Base-by-base conservation (phyloP, 2,329 filamentous ascomycete genomes). In the Claviceps lovelessii region DNA sequence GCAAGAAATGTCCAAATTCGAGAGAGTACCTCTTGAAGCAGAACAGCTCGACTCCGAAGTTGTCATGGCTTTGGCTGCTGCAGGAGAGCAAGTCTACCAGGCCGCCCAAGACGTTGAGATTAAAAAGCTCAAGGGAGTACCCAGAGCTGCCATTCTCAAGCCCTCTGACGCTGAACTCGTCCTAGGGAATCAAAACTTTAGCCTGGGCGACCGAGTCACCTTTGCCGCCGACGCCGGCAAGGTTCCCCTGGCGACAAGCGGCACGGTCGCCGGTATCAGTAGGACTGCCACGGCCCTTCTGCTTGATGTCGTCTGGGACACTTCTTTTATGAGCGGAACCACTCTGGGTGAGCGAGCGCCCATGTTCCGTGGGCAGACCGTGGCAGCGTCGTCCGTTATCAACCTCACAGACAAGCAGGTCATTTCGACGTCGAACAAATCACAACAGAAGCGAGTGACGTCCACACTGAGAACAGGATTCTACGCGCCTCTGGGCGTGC, bases 91-190 rank as follows among this genome's bases (percentile, higher is more conserved):
- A 53, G 70, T 80, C 33, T 72, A 76, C 57, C 71, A 75, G 46
- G 73, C 74, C 29, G 77, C 75, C 15, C 69, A 77, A 17, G 73
- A 76, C 15, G 70, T 76, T 37, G 76, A 83, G 44, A 74, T 80
- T 53, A 88, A 85, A 73, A 86, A 81, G 64, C 77, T 96, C 58
- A 84, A 81, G 56, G 83, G 84, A 54, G 89, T 96, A 48, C 93
- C 93, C 51, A 84, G 94, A 53, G 85, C 84, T 61, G 93, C 90
- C 9, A 75, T 98, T 19, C 76, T 98, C 64, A 95, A 95, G 66
- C 94, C 94, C n/a, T 79, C 84, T 1, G 93, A 98, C 70, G 90
- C 90, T n/a, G 90, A 96, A 68, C 88, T 96, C 67, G 85, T 90
- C 53, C 80, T 97, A 45, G 84, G 88, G 55, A 86, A 86, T 66